These are phyloP conservation scores for Hemerocallis citrina DNA, from an alignment of 106 monocot genomes.

Conservation along the genomic window DNA sequence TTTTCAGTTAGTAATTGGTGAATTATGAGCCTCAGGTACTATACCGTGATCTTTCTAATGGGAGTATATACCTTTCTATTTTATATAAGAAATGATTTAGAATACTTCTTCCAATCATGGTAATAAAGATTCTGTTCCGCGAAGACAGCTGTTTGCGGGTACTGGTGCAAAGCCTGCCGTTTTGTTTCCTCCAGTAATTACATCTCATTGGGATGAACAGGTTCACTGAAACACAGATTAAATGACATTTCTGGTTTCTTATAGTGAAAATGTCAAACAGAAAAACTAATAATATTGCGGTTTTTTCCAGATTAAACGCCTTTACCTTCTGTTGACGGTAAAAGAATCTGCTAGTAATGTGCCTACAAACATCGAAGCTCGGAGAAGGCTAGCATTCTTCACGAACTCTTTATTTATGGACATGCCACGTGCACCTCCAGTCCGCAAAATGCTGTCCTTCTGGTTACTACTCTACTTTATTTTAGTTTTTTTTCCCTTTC, in stretches of 20 bases:
- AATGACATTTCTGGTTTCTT: neutral
- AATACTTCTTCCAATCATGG: too few species aligned
- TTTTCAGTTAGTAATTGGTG: too few species aligned
- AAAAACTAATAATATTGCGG: neutral
- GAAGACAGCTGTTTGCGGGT: slow-evolving; percentile 94
- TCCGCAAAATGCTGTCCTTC: slow-evolving; percentile 97
- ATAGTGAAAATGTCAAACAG: neutral
- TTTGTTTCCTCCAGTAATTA: slow-evolving; percentile 69
- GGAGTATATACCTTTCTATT: too few species aligned
- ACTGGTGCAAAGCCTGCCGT: slow-evolving; percentile 85
- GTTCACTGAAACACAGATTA: slow-evolving; percentile 15
- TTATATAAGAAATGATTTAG: too few species aligned
- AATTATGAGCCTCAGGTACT: too few species aligned
- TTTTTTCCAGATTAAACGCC: slow-evolving; percentile 70
- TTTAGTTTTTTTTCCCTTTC: too few species aligned
- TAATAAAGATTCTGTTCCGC: slow-evolving; percentile 75
- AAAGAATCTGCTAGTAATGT: slow-evolving; percentile 97
- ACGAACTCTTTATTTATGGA: slow-evolving; percentile 98
- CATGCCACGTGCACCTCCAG: slow-evolving; percentile 93
- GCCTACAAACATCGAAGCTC: slow-evolving; percentile 94
- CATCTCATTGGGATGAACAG: slow-evolving; percentile 99
- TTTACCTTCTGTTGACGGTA: slow-evolving; percentile 83
- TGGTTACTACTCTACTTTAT: slow-evolving; percentile 36
- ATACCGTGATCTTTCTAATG: too few species aligned
- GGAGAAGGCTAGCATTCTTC: slow-evolving; percentile 89